phyloP scores from a whole-genome alignment of 345 rosid genomes.

The Dipteronia sinensis region DNA sequence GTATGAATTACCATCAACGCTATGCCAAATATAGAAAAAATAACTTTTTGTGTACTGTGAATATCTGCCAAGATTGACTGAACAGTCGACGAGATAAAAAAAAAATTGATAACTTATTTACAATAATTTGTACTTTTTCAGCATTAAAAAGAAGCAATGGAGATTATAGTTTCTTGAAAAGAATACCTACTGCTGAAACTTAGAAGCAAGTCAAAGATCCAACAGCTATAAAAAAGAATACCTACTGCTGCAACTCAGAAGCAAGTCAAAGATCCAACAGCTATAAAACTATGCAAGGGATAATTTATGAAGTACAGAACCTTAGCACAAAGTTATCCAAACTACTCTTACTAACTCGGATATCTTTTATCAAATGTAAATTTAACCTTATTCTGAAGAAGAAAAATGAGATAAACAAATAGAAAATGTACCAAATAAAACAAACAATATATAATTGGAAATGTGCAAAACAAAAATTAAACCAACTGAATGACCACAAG shows the following conservation, averaged over 20 bases:
- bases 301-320: neutral
- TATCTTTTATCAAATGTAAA: conserved; percentile 17
- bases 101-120: neutral
- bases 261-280: conserved; percentile 18
- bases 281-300: conserved; percentile 5
- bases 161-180: neutral
- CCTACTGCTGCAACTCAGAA: neutral
- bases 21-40: neutral
- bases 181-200: neutral
- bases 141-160: neutral
- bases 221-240: conserved; percentile 3
- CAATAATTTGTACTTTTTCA: neutral
- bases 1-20: neutral
- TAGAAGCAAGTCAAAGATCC: conserved; percentile 18
- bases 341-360: conserved; percentile 12
- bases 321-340: neutral
- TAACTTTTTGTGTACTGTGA: too few species aligned
- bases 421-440: neutral
- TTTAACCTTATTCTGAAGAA: neutral
- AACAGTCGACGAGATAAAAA: neutral
- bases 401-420: neutral
- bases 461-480: neutral
- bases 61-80: neutral
- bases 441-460: neutral
- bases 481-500: neutral